Conservation (phyloP, 1,284 basidiomycete species). For the Anthracocystis panici-leucophaei region DNA sequence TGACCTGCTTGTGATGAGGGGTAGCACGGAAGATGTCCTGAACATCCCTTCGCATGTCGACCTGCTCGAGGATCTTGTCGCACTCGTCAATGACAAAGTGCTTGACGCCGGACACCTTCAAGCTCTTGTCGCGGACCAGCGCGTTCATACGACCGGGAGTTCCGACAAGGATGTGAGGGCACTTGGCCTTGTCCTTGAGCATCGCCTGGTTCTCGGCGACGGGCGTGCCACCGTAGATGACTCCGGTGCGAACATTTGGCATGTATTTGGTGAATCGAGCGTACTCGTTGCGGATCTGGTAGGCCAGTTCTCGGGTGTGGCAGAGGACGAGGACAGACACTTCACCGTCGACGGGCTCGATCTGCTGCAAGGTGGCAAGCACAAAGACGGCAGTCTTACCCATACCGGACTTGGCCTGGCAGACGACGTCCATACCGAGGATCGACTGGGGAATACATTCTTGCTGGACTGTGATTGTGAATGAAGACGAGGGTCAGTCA, state of each 20-base stretch:
- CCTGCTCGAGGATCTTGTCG: constrained; percentile 99
- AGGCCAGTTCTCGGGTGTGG: constrained; percentile 98
- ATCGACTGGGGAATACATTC: constrained; percentile 99
- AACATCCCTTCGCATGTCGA: constrained; percentile 99
- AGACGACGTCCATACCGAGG: constrained; percentile 98
- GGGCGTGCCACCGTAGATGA: constrained; percentile 97
- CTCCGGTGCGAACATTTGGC: constrained; percentile 96
- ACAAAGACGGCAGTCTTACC: constrained; percentile 99
- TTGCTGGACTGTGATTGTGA: constrained; percentile 84
- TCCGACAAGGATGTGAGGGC: constrained; percentile 98
- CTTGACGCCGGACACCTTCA: constrained; percentile 70
- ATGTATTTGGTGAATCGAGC: constrained; percentile 99
- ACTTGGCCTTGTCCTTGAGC: constrained; percentile 95
- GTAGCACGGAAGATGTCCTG: constrained; percentile 99
- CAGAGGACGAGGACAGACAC: constrained; percentile 97
- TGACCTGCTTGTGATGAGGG: constrained; percentile 99
- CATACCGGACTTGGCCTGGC: constrained; percentile 99
- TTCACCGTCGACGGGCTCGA: constrained; percentile 98
- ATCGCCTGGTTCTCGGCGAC: constrained; percentile 93
- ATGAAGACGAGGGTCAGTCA: neutral
- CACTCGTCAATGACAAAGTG: constrained; percentile 99
- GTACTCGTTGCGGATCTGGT: constrained; percentile 99
- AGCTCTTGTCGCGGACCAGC: constrained; percentile 67
- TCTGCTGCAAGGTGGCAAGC: constrained; percentile 94
- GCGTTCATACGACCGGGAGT: constrained; percentile 80